phyloP scores from a whole-genome alignment of 768 basidiomycete genomes.

The Lentinula detonsa region DNA sequence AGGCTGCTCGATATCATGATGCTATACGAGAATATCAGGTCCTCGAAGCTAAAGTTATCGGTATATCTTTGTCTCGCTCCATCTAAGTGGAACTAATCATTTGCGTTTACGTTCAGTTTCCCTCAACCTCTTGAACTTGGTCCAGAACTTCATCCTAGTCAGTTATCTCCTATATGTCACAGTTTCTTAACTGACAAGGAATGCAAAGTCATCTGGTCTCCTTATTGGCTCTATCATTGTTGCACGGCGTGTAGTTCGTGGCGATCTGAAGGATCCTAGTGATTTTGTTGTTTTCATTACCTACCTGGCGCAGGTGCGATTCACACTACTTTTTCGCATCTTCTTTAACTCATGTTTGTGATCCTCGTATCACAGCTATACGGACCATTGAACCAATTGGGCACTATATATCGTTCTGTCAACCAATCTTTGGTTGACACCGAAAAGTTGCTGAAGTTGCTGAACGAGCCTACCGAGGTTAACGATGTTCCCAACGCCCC shows the following conservation, averaged over 20 bases:
- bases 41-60: slow-evolving; percentile 67
- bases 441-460: slow-evolving; percentile 74
- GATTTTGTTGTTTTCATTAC: slow-evolving; percentile 79
- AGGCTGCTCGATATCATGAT: slow-evolving; percentile 61
- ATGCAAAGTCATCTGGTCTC: slow-evolving; percentile 63
- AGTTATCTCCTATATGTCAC: slow-evolving; percentile 15
- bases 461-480: slow-evolving; percentile 80
- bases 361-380: slow-evolving; percentile 42
- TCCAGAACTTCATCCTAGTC: slow-evolving; percentile 80
- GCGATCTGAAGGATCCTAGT: slow-evolving; percentile 38
- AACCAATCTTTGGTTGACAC: slow-evolving; percentile 77
- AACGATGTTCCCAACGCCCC: slow-evolving; percentile 73
- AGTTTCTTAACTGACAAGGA: background rate
- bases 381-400: slow-evolving; percentile 70
- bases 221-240: slow-evolving; percentile 81
- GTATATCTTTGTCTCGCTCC: slow-evolving; percentile 31
- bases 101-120: slow-evolving; percentile 37
- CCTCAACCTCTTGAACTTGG: slow-evolving; percentile 67
- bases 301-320: slow-evolving; percentile 67
- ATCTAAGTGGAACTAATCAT: background rate
- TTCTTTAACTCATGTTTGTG: slow-evolving; percentile 2
- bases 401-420: slow-evolving; percentile 71
- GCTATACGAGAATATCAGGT: slow-evolving; percentile 72
- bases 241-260: slow-evolving; percentile 56
- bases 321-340: background rate